These are phyloP conservation scores for Scenedesmus sp. DNA, from an alignment of 163 green algal species.

Conservation along the genomic window DNA sequence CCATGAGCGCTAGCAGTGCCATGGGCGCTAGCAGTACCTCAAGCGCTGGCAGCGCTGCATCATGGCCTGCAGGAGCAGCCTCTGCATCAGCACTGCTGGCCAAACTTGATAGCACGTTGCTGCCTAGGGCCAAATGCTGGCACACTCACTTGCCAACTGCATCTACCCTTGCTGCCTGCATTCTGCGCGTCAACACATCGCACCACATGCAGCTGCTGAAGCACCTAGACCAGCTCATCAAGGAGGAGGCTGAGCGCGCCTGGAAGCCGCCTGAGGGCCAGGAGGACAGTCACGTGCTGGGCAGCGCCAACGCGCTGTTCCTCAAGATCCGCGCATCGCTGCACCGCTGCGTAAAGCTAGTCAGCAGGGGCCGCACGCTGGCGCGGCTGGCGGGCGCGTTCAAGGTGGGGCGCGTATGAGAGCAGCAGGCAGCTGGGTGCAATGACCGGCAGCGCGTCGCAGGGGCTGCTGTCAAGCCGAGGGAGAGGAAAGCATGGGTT, in stretches of 20 bases:
- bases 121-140: not conserved
- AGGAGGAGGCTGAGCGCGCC: conserved; percentile 60
- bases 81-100: no score
- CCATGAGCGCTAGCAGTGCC: no score
- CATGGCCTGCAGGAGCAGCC: no score
- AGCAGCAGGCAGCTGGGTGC: not conserved
- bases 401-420: conserved; percentile 58
- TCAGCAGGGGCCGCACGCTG: conserved; percentile 75
- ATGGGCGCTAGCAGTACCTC: no score
- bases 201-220: conserved; percentile 35
- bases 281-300: conserved; percentile 70
- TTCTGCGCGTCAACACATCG: not conserved
- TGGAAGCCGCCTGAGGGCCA: conserved; percentile 80
- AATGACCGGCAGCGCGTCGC: not conserved
- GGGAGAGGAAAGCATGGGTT: no score
- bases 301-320: conserved; percentile 63
- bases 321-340: conserved; percentile 73
- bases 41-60: no score
- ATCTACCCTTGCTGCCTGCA: not conserved
- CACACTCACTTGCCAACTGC: no score
- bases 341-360: conserved; percentile 75
- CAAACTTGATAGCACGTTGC: no score
- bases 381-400: conserved; percentile 74
- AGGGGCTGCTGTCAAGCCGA: not conserved
- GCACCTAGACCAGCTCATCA: conserved; percentile 47